Conservation (phyloP, 495 filamentous ascomycete genomes). For the Penicillium desertorum region DNA sequence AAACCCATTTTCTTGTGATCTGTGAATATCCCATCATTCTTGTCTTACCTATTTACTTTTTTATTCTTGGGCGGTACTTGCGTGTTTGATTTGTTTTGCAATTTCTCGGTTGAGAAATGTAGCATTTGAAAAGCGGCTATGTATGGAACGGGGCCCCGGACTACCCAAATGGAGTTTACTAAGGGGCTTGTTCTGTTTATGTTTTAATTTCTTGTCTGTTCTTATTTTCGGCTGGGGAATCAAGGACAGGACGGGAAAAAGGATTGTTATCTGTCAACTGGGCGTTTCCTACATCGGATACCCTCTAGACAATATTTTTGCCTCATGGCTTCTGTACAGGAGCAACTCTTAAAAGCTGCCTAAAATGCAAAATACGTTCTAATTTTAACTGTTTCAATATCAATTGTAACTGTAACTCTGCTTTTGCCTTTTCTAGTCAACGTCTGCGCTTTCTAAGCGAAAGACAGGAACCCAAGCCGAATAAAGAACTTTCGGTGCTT, state of each 20-base stretch:
- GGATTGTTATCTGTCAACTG: conserved; percentile 22
- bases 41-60: conserved; percentile 5
- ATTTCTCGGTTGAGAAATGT: conserved; percentile 12
- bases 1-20: conserved; percentile 16
- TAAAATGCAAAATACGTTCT: conserved; percentile 27
- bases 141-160: conserved; percentile 22
- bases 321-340: conserved; percentile 31
- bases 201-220: conserved; percentile 21
- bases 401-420: not conserved
- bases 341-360: conserved; percentile 18
- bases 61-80: conserved; percentile 25
- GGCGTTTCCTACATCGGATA: conserved; percentile 19
- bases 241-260: conserved; percentile 6
- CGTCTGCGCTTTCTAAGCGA: not conserved
- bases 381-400: not conserved
- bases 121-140: conserved; percentile 27
- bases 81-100: conserved; percentile 19
- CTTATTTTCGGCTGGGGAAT: conserved; percentile 9
- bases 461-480: too few relatives aligned
- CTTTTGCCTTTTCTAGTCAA: not conserved
- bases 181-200: conserved; percentile 7
- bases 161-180: conserved; percentile 21
- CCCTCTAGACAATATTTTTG: conserved; percentile 24
- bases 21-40: conserved; percentile 31
- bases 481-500: too few relatives aligned